phyloP scores from a whole-genome alignment of 345 rosid genomes.

The Sisymbrium irio region DNA sequence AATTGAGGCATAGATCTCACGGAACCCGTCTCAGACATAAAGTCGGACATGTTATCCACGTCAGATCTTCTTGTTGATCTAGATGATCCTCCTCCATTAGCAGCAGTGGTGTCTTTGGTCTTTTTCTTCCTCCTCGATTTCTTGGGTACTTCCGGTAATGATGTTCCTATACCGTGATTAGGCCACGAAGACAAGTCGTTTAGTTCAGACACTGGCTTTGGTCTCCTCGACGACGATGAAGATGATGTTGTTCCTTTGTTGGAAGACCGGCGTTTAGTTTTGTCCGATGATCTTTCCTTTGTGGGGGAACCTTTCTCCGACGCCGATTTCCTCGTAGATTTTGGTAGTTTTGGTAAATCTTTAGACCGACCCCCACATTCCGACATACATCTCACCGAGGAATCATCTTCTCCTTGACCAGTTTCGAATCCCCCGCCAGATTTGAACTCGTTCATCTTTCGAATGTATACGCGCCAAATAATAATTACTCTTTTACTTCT shows the following conservation, averaged over 20 bases:
- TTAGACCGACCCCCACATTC: conserved; percentile 51
- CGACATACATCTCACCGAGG: conserved; percentile 39
- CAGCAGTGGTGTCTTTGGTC: conserved; percentile 46
- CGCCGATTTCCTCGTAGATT: conserved; percentile 27
- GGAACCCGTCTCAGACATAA: conserved; percentile 39
- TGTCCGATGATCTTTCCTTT: conserved; percentile 46
- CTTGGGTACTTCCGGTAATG: conserved; percentile 38
- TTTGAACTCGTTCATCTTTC: conserved; percentile 69
- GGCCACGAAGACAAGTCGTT: conserved; percentile 23
- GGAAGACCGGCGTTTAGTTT: conserved; percentile 51
- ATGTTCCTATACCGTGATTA: neutral
- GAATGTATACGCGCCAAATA: neutral
- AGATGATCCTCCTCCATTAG: conserved; percentile 30
- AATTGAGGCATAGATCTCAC: conserved; percentile 33
- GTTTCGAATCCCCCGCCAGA: conserved; percentile 31
- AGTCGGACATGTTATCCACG: conserved; percentile 30
- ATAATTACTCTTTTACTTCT: neutral
- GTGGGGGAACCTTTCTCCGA: conserved; percentile 40
- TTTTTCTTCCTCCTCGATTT: conserved; percentile 54
- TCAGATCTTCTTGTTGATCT: conserved; percentile 41
- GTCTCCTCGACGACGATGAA: conserved; percentile 13
- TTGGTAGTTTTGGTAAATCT: conserved; percentile 33
- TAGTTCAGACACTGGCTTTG: conserved; percentile 16
- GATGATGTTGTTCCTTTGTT: conserved; percentile 16
- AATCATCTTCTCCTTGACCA: conserved; percentile 43